phyloP scores from a whole-genome alignment of 768 basidiomycete genomes.

The Suillus variegatus region DNA sequence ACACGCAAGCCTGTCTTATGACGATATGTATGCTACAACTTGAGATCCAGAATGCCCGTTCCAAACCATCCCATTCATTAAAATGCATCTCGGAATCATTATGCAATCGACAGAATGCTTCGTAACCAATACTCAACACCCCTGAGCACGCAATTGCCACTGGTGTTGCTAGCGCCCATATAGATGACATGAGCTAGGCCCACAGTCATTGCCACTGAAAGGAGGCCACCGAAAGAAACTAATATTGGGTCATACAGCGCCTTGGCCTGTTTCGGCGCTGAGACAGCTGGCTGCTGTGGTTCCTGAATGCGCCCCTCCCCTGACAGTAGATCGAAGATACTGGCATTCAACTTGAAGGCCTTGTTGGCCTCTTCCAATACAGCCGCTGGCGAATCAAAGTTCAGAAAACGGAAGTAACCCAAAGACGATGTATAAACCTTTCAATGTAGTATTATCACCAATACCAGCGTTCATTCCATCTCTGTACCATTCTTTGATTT shows the following conservation, averaged over 20 bases:
- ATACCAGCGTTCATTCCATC: conserved; percentile 40
- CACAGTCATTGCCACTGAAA: conserved; percentile 1
- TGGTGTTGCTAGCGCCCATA: background rate
- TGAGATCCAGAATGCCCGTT: background rate
- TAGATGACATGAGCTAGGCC: background rate
- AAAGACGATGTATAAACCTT: conserved; percentile 22
- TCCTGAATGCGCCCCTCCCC: background rate
- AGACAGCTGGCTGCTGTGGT: background rate
- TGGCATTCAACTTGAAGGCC: conserved; percentile 51
- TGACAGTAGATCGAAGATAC: conserved; percentile 42
- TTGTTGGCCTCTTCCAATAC: conserved; percentile 49
- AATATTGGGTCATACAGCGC: background rate
- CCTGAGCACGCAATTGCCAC: background rate
- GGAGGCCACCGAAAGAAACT: background rate
- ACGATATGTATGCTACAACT: background rate
- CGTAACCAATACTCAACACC: background rate
- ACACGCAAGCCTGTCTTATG: background rate
- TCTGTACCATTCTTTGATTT: conserved; percentile 65
- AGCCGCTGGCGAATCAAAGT: conserved; percentile 31
- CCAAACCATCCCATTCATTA: background rate
- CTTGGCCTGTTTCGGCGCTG: background rate
- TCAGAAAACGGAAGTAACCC: background rate
- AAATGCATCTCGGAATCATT: background rate
- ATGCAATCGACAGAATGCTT: background rate
- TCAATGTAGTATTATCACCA: conserved; percentile 31